These are phyloP conservation scores for Spergularia azorica DNA, from an alignment of 179 eudicot species.

Conservation along the genomic window DNA sequence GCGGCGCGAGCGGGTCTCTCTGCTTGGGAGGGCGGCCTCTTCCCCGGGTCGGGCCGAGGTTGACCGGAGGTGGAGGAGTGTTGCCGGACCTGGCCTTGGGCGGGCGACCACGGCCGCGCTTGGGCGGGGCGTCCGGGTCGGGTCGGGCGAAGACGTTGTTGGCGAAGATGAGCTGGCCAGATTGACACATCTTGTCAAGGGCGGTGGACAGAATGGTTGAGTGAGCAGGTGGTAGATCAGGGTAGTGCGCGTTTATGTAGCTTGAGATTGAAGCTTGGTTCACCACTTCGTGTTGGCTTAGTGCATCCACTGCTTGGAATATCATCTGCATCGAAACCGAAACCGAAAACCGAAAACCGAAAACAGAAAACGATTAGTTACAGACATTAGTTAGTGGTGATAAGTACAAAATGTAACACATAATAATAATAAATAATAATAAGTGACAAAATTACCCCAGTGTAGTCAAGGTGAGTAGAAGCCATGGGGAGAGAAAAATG, in stretches of 20 bases:
- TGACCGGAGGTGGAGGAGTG: not conserved
- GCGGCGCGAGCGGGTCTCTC: conserved; percentile 39
- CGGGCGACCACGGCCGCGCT: conserved; percentile 50
- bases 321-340: conserved; percentile 38
- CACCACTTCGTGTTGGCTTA: conserved; percentile 27
- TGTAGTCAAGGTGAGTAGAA: not conserved
- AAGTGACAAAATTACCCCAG: not conserved
- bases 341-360: not conserved
- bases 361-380: not conserved
- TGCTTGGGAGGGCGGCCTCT: conserved; percentile 46
- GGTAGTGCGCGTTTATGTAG: conserved; percentile 42
- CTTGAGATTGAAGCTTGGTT: conserved; percentile 36
- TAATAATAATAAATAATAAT: not conserved
- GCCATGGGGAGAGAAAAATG: conserved; percentile 1
- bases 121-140: conserved; percentile 33
- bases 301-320: conserved; percentile 36
- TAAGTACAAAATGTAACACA: not conserved
- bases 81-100: conserved; percentile 39
- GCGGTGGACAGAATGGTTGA: conserved; percentile 25
- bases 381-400: not conserved
- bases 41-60: conserved; percentile 11
- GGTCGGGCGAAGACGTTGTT: conserved; percentile 39
- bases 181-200: conserved; percentile 34
- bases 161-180: conserved; percentile 33
- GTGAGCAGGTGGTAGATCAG: conserved; percentile 31